These are phyloP conservation scores for Plantago ovata DNA, from an alignment of 257 asterid species.

Conservation along the genomic window DNA sequence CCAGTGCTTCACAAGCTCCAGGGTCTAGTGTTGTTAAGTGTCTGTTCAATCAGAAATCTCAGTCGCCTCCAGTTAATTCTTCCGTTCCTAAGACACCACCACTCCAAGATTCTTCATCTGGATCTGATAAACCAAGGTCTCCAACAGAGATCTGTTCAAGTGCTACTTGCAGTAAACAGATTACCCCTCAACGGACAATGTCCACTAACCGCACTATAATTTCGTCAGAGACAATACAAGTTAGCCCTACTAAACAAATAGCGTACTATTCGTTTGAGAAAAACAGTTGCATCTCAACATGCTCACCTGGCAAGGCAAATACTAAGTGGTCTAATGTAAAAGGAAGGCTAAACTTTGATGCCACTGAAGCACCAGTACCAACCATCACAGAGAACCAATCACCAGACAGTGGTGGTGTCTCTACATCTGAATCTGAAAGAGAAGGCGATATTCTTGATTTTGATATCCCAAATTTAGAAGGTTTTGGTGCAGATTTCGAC, in stretches of 20 bases:
- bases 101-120: constrained; percentile 55
- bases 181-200: constrained; percentile 46
- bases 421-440: constrained; percentile 61
- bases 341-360: constrained; percentile 80
- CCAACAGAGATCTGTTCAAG: constrained; percentile 46
- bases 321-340: constrained; percentile 50
- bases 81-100: constrained; percentile 85
- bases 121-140: constrained; percentile 52
- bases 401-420: constrained; percentile 35
- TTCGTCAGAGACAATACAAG: constrained; percentile 75
- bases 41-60: constrained; percentile 62
- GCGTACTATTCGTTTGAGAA: constrained; percentile 72
- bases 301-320: constrained; percentile 65
- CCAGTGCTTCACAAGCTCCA: constrained; percentile 34
- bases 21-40: constrained; percentile 74
- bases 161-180: constrained; percentile 42
- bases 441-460: constrained; percentile 63
- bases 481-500: constrained; percentile 58
- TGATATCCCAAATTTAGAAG: constrained; percentile 66
- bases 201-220: constrained; percentile 74
- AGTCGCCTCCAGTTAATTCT: constrained; percentile 51
- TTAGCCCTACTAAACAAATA: constrained; percentile 76
- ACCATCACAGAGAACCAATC: constrained; percentile 39
- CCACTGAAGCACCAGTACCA: constrained; percentile 51
- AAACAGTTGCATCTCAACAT: constrained; percentile 52